phyloP scores from a whole-genome alignment of 2,329 filamentous ascomycete species.

The Akanthomyces uredinophilus region DNA sequence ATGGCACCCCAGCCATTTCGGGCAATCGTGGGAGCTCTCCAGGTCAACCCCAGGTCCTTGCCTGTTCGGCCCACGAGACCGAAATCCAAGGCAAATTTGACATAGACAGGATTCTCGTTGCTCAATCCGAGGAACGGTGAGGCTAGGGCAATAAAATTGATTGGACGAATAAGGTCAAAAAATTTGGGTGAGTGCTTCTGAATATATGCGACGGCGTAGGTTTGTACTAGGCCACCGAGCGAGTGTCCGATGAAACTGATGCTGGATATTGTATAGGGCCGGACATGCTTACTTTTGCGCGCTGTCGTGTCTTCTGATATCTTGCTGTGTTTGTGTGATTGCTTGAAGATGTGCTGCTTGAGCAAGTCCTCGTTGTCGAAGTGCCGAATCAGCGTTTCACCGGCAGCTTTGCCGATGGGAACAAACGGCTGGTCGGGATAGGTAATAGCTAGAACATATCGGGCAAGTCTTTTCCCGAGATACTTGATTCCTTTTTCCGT shows the following conservation, averaged over 20 bases:
- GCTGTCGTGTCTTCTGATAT: conserved; percentile 50
- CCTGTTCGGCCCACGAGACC: conserved; percentile 93
- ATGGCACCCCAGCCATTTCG: conserved; percentile 85
- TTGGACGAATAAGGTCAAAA: conserved; percentile 76
- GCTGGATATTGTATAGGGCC: conserved; percentile 79
- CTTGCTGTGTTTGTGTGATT: conserved; percentile 57
- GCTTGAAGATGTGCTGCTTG: conserved; percentile 37
- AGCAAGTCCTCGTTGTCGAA: conserved; percentile 37
- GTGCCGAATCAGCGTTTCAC: conserved; percentile 38
- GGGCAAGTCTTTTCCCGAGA: conserved; percentile 86
- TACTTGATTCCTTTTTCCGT: conserved; percentile 97
- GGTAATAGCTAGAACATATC: conserved; percentile 82
- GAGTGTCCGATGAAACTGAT: conserved; percentile 95
- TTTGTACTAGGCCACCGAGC: conserved; percentile 83
- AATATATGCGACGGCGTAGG: conserved; percentile 92
- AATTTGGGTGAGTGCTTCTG: conserved; percentile 92
- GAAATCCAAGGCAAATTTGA: conserved; percentile 95
- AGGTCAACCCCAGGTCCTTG: conserved; percentile 89
- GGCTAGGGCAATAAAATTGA: conserved; percentile 87
- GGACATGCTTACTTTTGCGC: conserved; percentile 40
- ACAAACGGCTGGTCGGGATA: conserved; percentile 91
- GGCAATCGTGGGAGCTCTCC: conserved; percentile 81
- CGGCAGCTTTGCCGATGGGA: conserved; percentile 52
- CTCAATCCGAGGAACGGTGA: conserved; percentile 86
- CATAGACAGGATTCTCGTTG: conserved; percentile 95